Evolutionary conservation across 345 rosid species (phyloP), one percentile per base, ranked within the genome.

Genomic region (Carallia brachiata): DNA sequence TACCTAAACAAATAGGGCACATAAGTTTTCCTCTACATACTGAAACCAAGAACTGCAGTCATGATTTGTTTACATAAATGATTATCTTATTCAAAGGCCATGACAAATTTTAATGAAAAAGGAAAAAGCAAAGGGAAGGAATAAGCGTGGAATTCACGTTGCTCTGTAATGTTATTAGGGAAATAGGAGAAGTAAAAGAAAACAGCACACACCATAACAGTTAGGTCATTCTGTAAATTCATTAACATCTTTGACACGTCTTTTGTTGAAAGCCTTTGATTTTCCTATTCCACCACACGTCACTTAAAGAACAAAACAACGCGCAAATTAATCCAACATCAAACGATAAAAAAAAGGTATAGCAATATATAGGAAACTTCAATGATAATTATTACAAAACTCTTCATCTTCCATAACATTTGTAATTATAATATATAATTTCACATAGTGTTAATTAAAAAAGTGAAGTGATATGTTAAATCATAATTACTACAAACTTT

Each of bases 221-320:
- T 94, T 93, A 40, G 97, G 98, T 74, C 98, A 94, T 74, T 94
- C 96, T 0, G 97, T 88, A 68, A 91, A 91, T 82, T 87, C 94
- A 19, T 91, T 91, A 67, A 94, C 96, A 84, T 93, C 97, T 80
- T 93, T 93, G 0, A 97, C 95, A 32, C 96, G 93, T 76, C 91
- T 93, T 77, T 96, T 71, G 81, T 91, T 91, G 36, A 94, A 95
- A 69, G 98, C 96, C 75, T 91, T 94, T 97, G 96, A 94, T 81
- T 94, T 94, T 81, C 98, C 97, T 72, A 97, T 94, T 73, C 98
- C 97, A 66, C 96, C 98, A 82, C 98, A 94, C 98, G 23, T 23
- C 23, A 23, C 23, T 23, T 23, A 23, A 23, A 23, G 23, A 23
- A 23, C 23, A 23, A 23, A 23, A 23, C 23, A 23, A 23, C 23